Evolutionary conservation across 1,284 basidiomycete species (phyloP), one percentile per base, ranked within the genome.

Genomic region (Malassezia brasiliensis): DNA sequence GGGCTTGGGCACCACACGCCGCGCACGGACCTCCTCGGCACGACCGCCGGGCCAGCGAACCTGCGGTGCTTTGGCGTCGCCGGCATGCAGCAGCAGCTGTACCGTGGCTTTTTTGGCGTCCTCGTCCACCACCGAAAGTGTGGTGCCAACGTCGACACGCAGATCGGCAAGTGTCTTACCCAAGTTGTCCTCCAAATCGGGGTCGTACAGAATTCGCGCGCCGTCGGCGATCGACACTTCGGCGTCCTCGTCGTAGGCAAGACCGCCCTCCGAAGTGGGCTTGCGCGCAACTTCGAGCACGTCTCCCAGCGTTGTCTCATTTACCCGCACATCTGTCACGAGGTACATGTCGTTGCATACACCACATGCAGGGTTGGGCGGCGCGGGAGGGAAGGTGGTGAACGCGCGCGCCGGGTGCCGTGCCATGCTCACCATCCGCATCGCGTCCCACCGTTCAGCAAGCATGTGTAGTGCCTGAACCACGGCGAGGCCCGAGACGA

Each of bases 401-500:
- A 69, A 47, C 25, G 64, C 50, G 3, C 64, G 62, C 10, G 50
- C 52, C 10, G 53, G 37, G 1, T 58, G 56, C 7, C 65, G 52
- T 10, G 59, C 54, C n/a, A 72, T 44, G 11, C 59, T 59, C 34
- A 69, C 60, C 36, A 60, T 53, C 4, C 63, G 59, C 22, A 61
- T 55, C 39, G 52, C 50, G 34, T 53, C 35, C 66, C 64, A 69
- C 8, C 58, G 42, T 10, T 53, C 42, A 4, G 62, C 63, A 0
- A 96, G 80, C 28, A 94, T 79, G 56, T 90, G 84, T 12, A 96
- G 77, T 0, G 90, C 87, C 76, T 96, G 91, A 46, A 96, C 80
- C 15, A 96, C 90, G 64, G 96, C 88, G 34, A 94, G 79, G 0
- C 91, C 94, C 0, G 94, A 87, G 62, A 96, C 84, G 75, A 98